Base-by-base conservation (phyloP, 371 early-diverging fungal genomes). In the Phascolomyces articulosus region DNA sequence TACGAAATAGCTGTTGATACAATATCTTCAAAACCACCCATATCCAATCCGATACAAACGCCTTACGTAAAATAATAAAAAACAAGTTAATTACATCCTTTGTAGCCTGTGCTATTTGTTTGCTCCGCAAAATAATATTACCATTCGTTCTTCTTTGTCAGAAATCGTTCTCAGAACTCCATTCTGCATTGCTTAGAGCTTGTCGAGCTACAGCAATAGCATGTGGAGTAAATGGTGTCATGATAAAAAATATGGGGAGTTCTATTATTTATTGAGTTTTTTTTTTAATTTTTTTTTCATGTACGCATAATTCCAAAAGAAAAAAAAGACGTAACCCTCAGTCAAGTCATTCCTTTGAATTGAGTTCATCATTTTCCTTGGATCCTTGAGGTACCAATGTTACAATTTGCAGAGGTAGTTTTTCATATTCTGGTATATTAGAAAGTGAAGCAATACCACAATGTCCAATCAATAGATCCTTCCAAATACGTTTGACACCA, bases 21-120 rank as follows among this genome's bases (percentile, higher is more conserved):
- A 60, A 95, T 87, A 66, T 96, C 98, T 23, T 95, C 94, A 27
- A 97, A 71, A 55, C 92, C 88, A 28, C 97, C 97, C 70, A 98
- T 95, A 6, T 96, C 96, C 6, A 93, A 92, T 15, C 97, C 96
- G 38, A 95, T 86, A 72, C 93, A 93, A 6, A 94, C 93, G 62
- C 97, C 97, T 83, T 92, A 47, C 15, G 89, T 23, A 90, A 76
- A 66, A 87, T 88, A 3, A 89, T 88, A 55, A 90, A 91, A n/a
- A n/a, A n/a, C n/a, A n/a, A n/a, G n/a, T n/a, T n/a, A n/a, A n/a
- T n/a, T n/a, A n/a, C n/a, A n/a, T 72, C 86, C 65, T 23, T 40
- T 55, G 49, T 44, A 23, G 56, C 6, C 13, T 9, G 6, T 38
- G 13, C 13, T 6, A 9, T 38, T 38, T 38, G 38, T 13, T 38